A percentile compares a stretch with the other conserved stretches of the same genome.
phyloP scores from a whole-genome alignment of 176 grass and related monocot species.

The Aegilops umbellulata region DNA sequence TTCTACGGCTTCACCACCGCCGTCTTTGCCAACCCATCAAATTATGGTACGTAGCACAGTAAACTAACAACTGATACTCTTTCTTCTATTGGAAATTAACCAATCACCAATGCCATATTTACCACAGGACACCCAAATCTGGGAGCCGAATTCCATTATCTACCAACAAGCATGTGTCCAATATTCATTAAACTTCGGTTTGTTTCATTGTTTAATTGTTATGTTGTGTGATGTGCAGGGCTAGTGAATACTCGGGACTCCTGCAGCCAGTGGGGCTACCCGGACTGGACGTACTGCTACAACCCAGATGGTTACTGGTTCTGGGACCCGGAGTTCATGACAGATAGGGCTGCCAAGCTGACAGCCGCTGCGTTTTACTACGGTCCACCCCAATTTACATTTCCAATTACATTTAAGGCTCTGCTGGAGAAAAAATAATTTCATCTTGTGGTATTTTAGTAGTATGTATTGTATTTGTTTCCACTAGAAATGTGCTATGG shows the following conservation, averaged over 20 bases:
- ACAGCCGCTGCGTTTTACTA: background rate
- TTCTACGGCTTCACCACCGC: background rate
- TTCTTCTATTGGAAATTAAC: background rate
- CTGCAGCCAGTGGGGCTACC: background rate
- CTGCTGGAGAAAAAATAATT: background rate
- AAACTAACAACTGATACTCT: background rate
- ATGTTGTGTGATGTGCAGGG: background rate
- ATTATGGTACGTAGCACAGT: background rate
- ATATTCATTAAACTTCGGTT: too few relatives aligned
- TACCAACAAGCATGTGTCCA: too few relatives aligned
- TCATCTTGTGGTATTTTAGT: too few relatives aligned
- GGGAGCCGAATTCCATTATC: too few relatives aligned
- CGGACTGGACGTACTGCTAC: background rate
- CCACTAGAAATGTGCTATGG: too few relatives aligned
- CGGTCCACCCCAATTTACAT: background rate
- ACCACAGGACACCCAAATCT: too few relatives aligned
- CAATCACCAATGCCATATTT: too few relatives aligned
- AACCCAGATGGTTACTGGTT: background rate
- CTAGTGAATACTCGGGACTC: background rate
- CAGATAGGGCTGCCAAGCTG: background rate
- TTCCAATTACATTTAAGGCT: slow-evolving; percentile 13
- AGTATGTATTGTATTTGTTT: too few relatives aligned
- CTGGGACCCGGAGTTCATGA: slow-evolving; percentile 13
- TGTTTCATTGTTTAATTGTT: background rate
- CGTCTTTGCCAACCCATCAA: background rate